Evolutionary conservation across 2,329 filamentous ascomycete species (phyloP), one percentile per base, ranked within the genome.

Genomic region (Davidsoniella eucalypti): DNA sequence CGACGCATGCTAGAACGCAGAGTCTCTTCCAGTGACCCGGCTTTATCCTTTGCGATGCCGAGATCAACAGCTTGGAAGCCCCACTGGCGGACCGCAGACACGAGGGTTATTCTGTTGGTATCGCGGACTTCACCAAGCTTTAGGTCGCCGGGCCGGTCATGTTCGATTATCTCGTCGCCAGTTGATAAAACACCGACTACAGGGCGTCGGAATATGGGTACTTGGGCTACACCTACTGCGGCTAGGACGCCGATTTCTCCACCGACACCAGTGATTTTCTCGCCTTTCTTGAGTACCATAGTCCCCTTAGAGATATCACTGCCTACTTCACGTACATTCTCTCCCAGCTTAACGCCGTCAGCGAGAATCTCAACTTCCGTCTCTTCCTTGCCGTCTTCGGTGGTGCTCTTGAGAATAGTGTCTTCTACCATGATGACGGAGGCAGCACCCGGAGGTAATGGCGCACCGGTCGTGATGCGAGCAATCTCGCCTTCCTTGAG

Each of bases 351-450:
- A 45, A 95, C 78, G 7, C 76, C 77, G 25, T 81, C 78, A 0
- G 86, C 87, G 1, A 94, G 69, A 37, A 98, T 88, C 61, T 94
- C 85, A 2, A 98, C 76, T 54, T 87, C 83, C 45, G 80, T 81
- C 63, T 98, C 92, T 65, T 98, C 92, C 47, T 72, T 72, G 0
- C 80, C 84, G 57, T 94, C 85, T 0, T 84, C 80, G 0, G 87
- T 92, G 64, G 77, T 78, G 1, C 76, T 80, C 54, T 75, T 78
- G 4, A 98, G 69, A 1, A 80, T 66, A 0, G 92, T 98, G 60
- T 95, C 92, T 66, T 98, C 92, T 0, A 98, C 92, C 66, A 56
- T 96, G 44, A 95, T 82, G 4, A 98, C 88, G 0, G 90, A 82
- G 23, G 86, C 94, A 2, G 92, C 87, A 0, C 88, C 87, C 0